Evolutionary conservation across 78 protist species (phyloP).

Genomic region (Speleostelium caveatum): DNA sequence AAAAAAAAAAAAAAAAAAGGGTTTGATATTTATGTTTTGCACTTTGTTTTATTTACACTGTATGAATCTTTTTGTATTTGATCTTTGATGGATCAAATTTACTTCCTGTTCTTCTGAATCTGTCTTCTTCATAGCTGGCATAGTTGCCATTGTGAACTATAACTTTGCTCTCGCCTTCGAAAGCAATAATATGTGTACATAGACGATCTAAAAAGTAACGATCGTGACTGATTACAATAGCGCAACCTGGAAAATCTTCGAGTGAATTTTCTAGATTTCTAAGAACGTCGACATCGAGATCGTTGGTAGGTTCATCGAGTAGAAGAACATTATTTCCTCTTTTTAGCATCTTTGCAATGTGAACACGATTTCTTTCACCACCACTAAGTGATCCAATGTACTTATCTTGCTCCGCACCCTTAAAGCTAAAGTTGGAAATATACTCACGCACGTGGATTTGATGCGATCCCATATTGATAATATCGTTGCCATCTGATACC

Average conservation of each 20-base stretch:
- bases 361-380: conserved; percentile 89
- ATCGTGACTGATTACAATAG: conserved; percentile 81
- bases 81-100: conserved; percentile 34
- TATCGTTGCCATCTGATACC: conserved; percentile 52
- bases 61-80: conserved; percentile 69
- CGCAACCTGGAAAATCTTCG: conserved; percentile 81
- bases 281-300: conserved; percentile 88
- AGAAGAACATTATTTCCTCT: conserved; percentile 80
- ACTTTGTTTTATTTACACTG: conserved; percentile 6
- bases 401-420: conserved; percentile 82
- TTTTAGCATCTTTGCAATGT: conserved; percentile 85
- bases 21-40: too few species aligned
- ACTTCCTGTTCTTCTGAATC: conserved; percentile 22
- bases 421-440: conserved; percentile 69
- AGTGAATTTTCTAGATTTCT: conserved; percentile 82
- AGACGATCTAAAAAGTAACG: conserved; percentile 88
- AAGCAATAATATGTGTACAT: conserved; percentile 82
- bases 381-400: conserved; percentile 65
- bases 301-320: conserved; percentile 90
- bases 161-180: conserved; percentile 80
- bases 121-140: not conserved
- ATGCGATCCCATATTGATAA: conserved; percentile 36
- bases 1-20: too few species aligned
- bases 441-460: conserved; percentile 55
- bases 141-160: conserved; percentile 48